Conservation (phyloP, 169 alveolate species). For the Fabrea salina region DNA sequence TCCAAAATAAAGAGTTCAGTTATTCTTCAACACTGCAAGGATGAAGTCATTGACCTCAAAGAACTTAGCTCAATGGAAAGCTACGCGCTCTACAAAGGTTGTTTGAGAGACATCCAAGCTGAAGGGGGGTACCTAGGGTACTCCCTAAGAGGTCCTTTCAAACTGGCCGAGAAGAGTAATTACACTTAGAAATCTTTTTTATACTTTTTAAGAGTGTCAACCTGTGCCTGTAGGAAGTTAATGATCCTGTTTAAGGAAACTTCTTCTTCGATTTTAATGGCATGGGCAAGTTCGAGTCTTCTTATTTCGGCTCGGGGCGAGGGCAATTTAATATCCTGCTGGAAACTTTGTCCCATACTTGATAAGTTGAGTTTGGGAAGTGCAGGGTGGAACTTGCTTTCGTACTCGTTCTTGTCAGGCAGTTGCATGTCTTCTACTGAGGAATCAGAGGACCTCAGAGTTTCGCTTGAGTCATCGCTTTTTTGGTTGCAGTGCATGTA, state of each 20-base stretch:
- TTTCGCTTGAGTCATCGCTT: neutral
- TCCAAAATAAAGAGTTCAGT: too few relatives aligned
- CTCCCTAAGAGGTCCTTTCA: too few relatives aligned
- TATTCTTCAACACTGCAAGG: too few relatives aligned
- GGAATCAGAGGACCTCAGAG: neutral
- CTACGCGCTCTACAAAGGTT: too few relatives aligned
- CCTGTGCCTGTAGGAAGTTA: neutral
- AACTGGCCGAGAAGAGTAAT: too few relatives aligned
- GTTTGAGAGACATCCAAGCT: too few relatives aligned
- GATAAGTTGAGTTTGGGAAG: slow-evolving; percentile 4
- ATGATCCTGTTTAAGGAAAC: neutral
- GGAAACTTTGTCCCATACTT: neutral
- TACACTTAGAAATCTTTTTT: too few relatives aligned
- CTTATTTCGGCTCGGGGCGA: neutral
- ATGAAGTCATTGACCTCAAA: too few relatives aligned
- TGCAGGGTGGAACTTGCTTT: neutral
- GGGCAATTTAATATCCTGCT: neutral
- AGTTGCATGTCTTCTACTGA: neutral
- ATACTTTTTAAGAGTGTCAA: too few relatives aligned
- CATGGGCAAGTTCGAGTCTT: neutral
- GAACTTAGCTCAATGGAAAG: too few relatives aligned
- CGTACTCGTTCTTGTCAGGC: neutral
- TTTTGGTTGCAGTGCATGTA: neutral
- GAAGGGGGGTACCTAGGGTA: too few relatives aligned
- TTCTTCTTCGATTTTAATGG: slow-evolving; percentile 9